A percentile compares a stretch with the other conserved stretches of the same genome.
These are phyloP conservation scores for Arthrobotrys sinensis DNA, from an alignment of 2,329 filamentous ascomycete species.

Conservation along the genomic window DNA sequence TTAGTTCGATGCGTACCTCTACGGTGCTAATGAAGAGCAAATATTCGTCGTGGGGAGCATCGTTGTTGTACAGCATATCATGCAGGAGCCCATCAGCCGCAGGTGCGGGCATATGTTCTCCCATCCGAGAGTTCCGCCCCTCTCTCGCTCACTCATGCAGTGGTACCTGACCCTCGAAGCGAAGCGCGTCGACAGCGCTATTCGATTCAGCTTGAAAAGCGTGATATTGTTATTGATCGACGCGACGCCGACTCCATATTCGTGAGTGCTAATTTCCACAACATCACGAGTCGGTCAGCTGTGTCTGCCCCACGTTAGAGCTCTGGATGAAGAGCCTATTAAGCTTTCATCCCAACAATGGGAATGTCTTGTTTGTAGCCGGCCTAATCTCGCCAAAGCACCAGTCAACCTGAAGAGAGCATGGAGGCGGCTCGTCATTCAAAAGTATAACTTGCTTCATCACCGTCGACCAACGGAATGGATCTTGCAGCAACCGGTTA, in stretches of 20 bases:
- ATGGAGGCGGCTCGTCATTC: slow-evolving; percentile 44
- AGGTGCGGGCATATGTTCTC: slow-evolving; percentile 24
- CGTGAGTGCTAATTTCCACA: slow-evolving; percentile 50
- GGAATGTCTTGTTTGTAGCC: slow-evolving; percentile 1
- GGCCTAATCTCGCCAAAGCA: slow-evolving; percentile 47
- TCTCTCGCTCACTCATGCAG: slow-evolving; percentile 15
- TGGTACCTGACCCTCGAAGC: slow-evolving; percentile 28
- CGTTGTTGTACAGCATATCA: slow-evolving; percentile 45
- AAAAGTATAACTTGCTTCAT: slow-evolving; percentile 35
- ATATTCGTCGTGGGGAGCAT: slow-evolving; percentile 4
- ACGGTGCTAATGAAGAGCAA: slow-evolving; percentile 17
- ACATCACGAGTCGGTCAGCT: slow-evolving; percentile 12
- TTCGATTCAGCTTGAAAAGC: slow-evolving; percentile 11
- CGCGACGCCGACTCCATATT: slow-evolving; percentile 32
- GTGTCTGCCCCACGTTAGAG: slow-evolving; percentile 12
- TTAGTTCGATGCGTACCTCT: slow-evolving; percentile 15
- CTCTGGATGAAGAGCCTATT: slow-evolving; percentile 5
- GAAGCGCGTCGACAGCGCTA: slow-evolving; percentile 30
- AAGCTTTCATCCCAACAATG: slow-evolving; percentile 46
- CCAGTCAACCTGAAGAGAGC: slow-evolving; percentile 19
- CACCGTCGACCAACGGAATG: slow-evolving; percentile 50
- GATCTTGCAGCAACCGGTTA: slow-evolving; percentile 39
- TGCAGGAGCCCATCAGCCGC: slow-evolving; percentile 52
- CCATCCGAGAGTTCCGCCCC: slow-evolving; percentile 30
- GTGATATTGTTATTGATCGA: slow-evolving; percentile 47